Conservation (phyloP, 495 filamentous ascomycete genomes). For the Penicillium canariense region DNA sequence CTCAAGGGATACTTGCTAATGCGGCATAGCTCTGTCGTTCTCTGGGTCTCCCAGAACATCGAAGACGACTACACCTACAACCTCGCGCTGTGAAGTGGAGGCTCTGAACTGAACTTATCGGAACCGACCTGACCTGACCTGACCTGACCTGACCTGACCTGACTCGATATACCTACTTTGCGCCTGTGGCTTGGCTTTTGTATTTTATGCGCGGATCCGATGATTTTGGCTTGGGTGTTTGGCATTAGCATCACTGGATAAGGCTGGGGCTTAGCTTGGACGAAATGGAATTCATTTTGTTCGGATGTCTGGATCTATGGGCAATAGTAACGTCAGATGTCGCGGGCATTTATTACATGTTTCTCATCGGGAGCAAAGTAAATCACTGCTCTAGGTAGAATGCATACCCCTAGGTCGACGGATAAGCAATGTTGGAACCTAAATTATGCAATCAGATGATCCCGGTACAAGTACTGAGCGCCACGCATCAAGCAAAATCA, state of each 20-base stretch:
- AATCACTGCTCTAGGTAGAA: too few species aligned
- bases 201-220: slow-evolving; percentile 25
- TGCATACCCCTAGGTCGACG: too few species aligned
- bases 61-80: slow-evolving; percentile 99
- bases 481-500: too few species aligned
- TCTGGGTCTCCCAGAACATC: slow-evolving; percentile 98
- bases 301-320: neutral
- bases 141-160: neutral
- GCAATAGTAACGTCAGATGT: neutral
- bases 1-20: neutral
- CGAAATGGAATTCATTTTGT: slow-evolving; percentile 9
- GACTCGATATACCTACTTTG: slow-evolving; percentile 3
- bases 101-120: neutral
- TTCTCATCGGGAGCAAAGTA: neutral
- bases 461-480: too few species aligned
- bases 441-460: too few species aligned
- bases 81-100: slow-evolving; percentile 62
- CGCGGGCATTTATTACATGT: too few species aligned
- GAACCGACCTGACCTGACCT: neutral
- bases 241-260: slow-evolving; percentile 13
- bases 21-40: slow-evolving; percentile 66
- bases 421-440: too few species aligned
- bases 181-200: slow-evolving; percentile 9
- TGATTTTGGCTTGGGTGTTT: slow-evolving; percentile 15
- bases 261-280: slow-evolving; percentile 19